phyloP scores from a whole-genome alignment of 2,329 filamentous ascomycete species.

The Fusarium sp. region DNA sequence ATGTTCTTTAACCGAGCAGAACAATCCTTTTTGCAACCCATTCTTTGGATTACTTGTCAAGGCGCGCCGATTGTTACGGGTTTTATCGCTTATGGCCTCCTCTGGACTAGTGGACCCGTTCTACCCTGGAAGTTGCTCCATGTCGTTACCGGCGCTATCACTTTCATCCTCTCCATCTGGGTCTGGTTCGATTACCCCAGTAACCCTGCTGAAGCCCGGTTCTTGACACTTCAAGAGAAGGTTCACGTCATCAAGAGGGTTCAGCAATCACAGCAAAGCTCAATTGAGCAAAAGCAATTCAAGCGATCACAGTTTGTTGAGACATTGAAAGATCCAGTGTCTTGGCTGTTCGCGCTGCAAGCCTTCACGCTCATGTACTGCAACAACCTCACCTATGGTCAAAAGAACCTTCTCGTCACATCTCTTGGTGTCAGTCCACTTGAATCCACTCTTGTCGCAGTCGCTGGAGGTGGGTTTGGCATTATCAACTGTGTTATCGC shows the following conservation, averaged over 20 bases:
- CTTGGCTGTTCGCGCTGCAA: constrained; percentile 49
- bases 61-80: constrained; percentile 54
- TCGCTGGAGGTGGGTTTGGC: constrained; percentile 52
- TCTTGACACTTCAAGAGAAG: constrained; percentile 55
- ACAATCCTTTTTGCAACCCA: constrained; percentile 49
- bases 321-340: constrained; percentile 47
- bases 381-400: constrained; percentile 55
- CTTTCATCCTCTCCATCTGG: constrained; percentile 50
- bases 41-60: constrained; percentile 50
- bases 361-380: constrained; percentile 51
- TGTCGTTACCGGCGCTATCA: constrained; percentile 53
- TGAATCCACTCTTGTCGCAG: constrained; percentile 55
- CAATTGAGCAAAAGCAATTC: constrained; percentile 54
- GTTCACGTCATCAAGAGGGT: constrained; percentile 53
- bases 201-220: constrained; percentile 53
- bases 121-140: constrained; percentile 55
- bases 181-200: constrained; percentile 54
- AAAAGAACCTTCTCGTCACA: constrained; percentile 54
- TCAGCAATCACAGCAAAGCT: constrained; percentile 50
- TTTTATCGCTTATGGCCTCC: constrained; percentile 56
- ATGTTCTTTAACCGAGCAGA: constrained; percentile 55
- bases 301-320: constrained; percentile 49
- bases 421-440: constrained; percentile 52
- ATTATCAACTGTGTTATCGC: constrained; percentile 50
- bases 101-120: constrained; percentile 50